Base-by-base conservation (phyloP, 2,329 filamentous ascomycete species). In the Lecanosticta acicola region DNA sequence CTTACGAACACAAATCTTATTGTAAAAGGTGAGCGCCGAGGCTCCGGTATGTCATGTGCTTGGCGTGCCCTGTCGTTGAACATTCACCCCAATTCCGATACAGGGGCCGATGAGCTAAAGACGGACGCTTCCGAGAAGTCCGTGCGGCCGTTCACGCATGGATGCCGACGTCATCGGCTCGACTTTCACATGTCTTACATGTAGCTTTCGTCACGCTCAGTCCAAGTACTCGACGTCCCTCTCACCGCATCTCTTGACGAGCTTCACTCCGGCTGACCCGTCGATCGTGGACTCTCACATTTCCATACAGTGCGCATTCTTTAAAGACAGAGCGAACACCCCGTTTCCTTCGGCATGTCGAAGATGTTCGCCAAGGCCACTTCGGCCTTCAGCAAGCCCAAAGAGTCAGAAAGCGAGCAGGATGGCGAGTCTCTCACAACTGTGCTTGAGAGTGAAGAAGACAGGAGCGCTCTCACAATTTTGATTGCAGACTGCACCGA, bases 401-500 rank as follows among this genome's bases (percentile, higher is more conserved):
- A 26, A 16, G 26, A 44, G 16, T 41, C 45, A 26, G 46, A 52
- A 4, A 42, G 49, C 29, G 54, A 58, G 8, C 56, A 59, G 41
- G 58, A 65, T 38, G 66, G 64, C 40, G 59, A 66, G 46, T 66
- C 64, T 4, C 66, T 75, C 41, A 71, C 68, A 1, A 73, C 72
- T 4, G 65, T 74, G 18, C 65, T 75, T 40, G 58, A 62, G 17
- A 71, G 68, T 5, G 60, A 64, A 5, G 61, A 69, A 20, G 64
- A 71, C 13, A 67, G 71, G 13, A 60, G 64, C 34, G 68, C 72
- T 20, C 62, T 75, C 16, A 72, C 69, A 0, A 61, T 73, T 13
- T 64, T 74, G n/a, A 60, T 75, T 14, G 68, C 69, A 11, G 66
- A 69, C 32, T 70, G 67, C 48, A 71, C 70, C 9, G 69, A 69